Conservation (phyloP, 495 filamentous ascomycete genomes). For the Penicillium manginii region DNA sequence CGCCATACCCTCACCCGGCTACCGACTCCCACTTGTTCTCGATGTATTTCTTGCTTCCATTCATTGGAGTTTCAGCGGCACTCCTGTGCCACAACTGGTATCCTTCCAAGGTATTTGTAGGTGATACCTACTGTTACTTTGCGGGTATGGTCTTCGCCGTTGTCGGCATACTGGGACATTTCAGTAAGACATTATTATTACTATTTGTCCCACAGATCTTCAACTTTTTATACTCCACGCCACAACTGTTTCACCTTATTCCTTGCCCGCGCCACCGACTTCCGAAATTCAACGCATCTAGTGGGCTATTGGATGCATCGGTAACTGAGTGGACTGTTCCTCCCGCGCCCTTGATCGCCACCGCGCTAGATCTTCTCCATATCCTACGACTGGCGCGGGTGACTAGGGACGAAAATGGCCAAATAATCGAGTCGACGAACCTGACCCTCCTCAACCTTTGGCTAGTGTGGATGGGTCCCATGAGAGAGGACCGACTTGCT, state of each 20-base stretch:
- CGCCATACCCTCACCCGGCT: conserved; percentile 85
- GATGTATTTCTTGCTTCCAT: conserved; percentile 90
- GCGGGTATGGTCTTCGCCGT: conserved; percentile 99
- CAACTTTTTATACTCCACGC: conserved; percentile 92
- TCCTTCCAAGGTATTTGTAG: conserved; percentile 91
- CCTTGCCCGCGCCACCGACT: conserved; percentile 92
- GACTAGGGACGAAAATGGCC: conserved; percentile 63
- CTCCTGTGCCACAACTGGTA: conserved; percentile 95
- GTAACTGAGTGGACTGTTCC: conserved; percentile 78
- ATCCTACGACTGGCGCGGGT: conserved; percentile 66
- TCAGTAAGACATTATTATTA: conserved; percentile 93
- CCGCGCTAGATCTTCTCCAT: conserved; percentile 65
- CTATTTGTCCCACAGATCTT: conserved; percentile 92
- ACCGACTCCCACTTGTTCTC: conserved; percentile 96
- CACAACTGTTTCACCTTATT: conserved; percentile 86
- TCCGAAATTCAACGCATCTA: conserved; percentile 82
- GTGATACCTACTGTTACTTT: conserved; percentile 99
- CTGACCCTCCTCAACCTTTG: conserved; percentile 93
- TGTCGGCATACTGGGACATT: conserved; percentile 94
- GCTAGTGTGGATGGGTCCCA: conserved; percentile 93
- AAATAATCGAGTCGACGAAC: conserved; percentile 82
- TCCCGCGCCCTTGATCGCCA: conserved; percentile 62
- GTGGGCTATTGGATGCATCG: conserved; percentile 81
- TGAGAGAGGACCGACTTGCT: conserved; percentile 83
- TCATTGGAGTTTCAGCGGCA: conserved; percentile 87